Evolutionary conservation across 371 early-diverging fungal genomes (phyloP), one percentile per base, ranked within the genome.

Genomic region (Apophysomyces sp.): DNA sequence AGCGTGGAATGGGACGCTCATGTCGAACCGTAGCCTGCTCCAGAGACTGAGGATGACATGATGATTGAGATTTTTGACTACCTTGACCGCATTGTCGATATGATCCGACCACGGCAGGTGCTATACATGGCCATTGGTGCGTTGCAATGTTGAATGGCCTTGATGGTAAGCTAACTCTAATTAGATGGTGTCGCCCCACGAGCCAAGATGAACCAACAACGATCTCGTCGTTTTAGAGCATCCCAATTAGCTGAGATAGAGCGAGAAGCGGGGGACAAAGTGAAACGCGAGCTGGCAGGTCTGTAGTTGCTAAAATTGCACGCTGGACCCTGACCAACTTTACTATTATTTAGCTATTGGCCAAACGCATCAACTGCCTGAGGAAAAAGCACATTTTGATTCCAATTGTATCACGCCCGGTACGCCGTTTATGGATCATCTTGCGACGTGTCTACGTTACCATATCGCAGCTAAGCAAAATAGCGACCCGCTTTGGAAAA

Each of bases 141-240:
- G 24, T 44, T 15, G 27, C 32, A 58, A 41, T 26, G n/a, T 9
- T 36, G 13, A 3, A 24, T 40, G 12, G n/a, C 41, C 36, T 56
- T 13, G 18, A 1, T 36, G 7, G n/a, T 12, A 21, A 18, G 11
- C 39, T 59, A 24, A 41, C 28, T 27, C 13, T 56, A 37, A 52
- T 30, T 86, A 83, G 99, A 99, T 75, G 99, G 99, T 37, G 99
- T 99, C 13, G 99, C 99, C 0, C 99, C 99, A 24, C 88, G 99
- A 41, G 99, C 99, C 18, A 99, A 99, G 74, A 97, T 99, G 95
- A 98, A 99, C 73, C 99, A 99, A 76, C 99, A 99, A 70, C 88
- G 99, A 34, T 91, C 96, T 18, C 92, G 99, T 62, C 93, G 99
- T 69, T 99, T 98, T 84, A 88, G 97, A 57, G 88, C 97, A 5